Base-by-base conservation (phyloP, 2,329 filamentous ascomycete species). In the Fusarium caatingaense region DNA sequence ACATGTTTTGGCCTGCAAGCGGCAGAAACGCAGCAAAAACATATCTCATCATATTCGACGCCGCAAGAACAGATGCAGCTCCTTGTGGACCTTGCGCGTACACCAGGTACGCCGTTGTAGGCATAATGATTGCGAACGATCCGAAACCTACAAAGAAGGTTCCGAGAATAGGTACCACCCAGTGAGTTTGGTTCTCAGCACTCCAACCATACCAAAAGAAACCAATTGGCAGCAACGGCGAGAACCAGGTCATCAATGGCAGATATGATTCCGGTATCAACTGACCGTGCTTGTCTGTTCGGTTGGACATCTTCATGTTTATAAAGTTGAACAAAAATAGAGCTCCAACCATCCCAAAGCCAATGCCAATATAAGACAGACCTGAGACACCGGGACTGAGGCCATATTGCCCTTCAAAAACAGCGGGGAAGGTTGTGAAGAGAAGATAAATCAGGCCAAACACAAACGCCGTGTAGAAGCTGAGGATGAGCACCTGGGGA, bases 11-110 rank as follows among this genome's bases (percentile, higher is more conserved):
- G 0, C 87, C 88, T 20, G 87, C 88, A 8, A 90, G 77, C 2
- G 88, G 87, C 30, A 89, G 83, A 1, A 86, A 78, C 12, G 89
- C 89, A 18, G 87, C 90, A 74, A 90, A 90, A 11, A 84, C 81
- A 25, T 84, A 87, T 23, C 91, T 82, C 4, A 71, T 40, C 20
- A 76, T 32, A 15, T 67, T 47, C 32, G 68, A 71, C 6, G 73
- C 71, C 27, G 66, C 72, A 12, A 75, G 49, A 8, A 71, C 74
- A 20, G 70, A 73, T 10, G 74, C 74, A 0, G 74, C 73, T 55
- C 72, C 72, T 23, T 66, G 69, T 4, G 60, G 27, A 15, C 62
- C 66, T 50, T 71, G 74, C n/a, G 68, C 68, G 27, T 74, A 71
- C n/a, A 77, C 71, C 42, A 79, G 70, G 68, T 75, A 75, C 5